Evolutionary conservation across 352 stramenopile genomes (phyloP).

Genomic region (Globisporangium paroecandrum): DNA sequence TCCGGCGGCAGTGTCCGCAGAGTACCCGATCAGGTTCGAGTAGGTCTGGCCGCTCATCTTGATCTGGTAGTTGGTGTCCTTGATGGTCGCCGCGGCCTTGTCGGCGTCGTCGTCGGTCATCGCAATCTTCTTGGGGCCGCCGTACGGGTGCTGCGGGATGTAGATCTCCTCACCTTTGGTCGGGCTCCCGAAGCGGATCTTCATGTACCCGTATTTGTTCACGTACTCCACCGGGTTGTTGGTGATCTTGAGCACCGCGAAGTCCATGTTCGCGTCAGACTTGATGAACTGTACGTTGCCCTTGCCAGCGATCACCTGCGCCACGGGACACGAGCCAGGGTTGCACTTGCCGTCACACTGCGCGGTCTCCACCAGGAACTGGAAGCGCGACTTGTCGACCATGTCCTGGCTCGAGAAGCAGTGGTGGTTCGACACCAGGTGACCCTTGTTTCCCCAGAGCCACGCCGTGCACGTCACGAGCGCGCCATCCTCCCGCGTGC

Average conservation of each 20-base stretch:
- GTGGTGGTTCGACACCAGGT: constrained; percentile 38
- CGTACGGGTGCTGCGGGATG: constrained; percentile 65
- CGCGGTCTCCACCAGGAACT: constrained; percentile 21
- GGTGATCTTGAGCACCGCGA: constrained; percentile 50
- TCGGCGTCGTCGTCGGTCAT: constrained; percentile 44
- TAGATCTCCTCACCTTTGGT: constrained; percentile 57
- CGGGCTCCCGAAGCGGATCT: constrained; percentile 47
- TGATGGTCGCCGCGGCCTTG: constrained; percentile 30
- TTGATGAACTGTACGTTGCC: constrained; percentile 52
- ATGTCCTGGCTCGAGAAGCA: constrained; percentile 34
- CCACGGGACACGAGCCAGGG: constrained; percentile 23
- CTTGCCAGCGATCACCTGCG: constrained; percentile 34
- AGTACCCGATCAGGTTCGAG: constrained; percentile 27
- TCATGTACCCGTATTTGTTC: constrained; percentile 57
- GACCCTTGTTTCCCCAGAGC: constrained; percentile 31
- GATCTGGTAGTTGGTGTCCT: constrained; percentile 30
- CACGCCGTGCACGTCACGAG: constrained; percentile 41
- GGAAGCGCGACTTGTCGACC: constrained; percentile 34
- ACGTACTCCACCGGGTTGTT: constrained; percentile 31
- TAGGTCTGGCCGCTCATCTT: constrained; percentile 27
- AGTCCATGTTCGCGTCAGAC: constrained; percentile 49
- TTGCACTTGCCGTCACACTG: constrained; percentile 29
- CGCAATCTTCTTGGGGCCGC: constrained; percentile 59
- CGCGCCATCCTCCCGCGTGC: constrained; percentile 37
- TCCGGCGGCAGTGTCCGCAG: constrained; percentile 33